Evolutionary conservation across 2,329 filamentous ascomycete genomes (phyloP).

Genomic region (Trichoderma semiorbis): DNA sequence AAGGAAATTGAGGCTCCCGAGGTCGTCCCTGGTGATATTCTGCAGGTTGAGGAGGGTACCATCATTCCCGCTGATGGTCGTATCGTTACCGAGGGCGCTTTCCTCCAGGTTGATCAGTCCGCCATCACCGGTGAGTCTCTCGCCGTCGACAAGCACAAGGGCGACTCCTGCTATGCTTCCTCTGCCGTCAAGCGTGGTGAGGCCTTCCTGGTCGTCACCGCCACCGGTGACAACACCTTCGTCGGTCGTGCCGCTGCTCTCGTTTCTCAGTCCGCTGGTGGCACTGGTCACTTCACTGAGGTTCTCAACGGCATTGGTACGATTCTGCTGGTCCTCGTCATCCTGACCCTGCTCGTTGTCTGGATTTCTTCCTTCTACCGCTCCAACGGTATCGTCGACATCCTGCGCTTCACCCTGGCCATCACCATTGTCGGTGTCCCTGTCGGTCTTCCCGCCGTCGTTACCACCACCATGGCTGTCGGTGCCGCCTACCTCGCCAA

Average conservation of each 20-base stretch:
- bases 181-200: constrained; percentile 89
- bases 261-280: constrained; percentile 70
- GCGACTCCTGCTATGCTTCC: constrained; percentile 78
- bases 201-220: constrained; percentile 76
- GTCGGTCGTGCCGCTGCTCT: constrained; percentile 85
- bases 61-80: constrained; percentile 88
- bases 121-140: constrained; percentile 90
- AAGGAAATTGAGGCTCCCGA: constrained; percentile 78
- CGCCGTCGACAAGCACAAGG: constrained; percentile 82
- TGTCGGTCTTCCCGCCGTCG: constrained; percentile 88
- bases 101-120: constrained; percentile 88
- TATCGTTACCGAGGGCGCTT: constrained; percentile 77
- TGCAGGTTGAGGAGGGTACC: constrained; percentile 85
- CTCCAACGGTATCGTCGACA: constrained; percentile 73
- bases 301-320: constrained; percentile 85
- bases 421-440: constrained; percentile 91
- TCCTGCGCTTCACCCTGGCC: constrained; percentile 80
- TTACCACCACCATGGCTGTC: constrained; percentile 93
- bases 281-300: constrained; percentile 84
- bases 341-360: constrained; percentile 75
- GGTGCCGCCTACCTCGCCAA: constrained; percentile 87
- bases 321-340: constrained; percentile 73
- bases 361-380: constrained; percentile 89
- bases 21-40: constrained; percentile 85
- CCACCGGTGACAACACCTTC: constrained; percentile 86